Evolutionary conservation across 1,284 basidiomycete genomes (phyloP), one percentile per base, ranked within the genome.

Genomic region (Pisolithus thermaeus): DNA sequence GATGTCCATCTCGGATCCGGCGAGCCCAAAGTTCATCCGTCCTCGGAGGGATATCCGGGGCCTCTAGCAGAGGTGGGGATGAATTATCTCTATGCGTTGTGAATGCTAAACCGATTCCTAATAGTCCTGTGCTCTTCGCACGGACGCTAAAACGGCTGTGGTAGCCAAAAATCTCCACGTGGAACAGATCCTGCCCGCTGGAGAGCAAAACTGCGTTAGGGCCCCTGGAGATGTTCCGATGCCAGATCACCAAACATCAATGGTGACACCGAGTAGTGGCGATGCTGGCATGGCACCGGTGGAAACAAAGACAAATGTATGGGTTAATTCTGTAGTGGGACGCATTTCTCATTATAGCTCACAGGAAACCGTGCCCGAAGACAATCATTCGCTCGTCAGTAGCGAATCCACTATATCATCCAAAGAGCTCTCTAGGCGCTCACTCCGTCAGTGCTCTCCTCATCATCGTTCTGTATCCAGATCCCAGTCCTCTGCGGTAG

Each of bases 1-100:
- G 64, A 63, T 14, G 61, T 63, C 22, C 61, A 63, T 40, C 49
- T 62, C 23, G 58, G 51, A 14, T 50, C 50, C 30, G 22, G 35
- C 14, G 40, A 42, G 28, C 32, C 12, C 12, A 12, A 35, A 14
- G 32, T 32, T 12, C 18, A 22, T 22, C 16, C 27, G 12, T 20
- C 8, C 1, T 7, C 16, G 8, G 32, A 43, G 27, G 48, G 9
- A 25, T 18, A 5, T 8, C 30, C 30, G 7, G 12, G 16, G 14
- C 22, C 20, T 30, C 7, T 9, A 36, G 11, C 14, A 22, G 23
- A 37, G 25, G 16, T 25, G 45, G 41, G n/a, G 20, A 11, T 25
- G 22, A 37, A 16, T 35, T 49, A 20, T 49, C 49, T 41, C 41
- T 11, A 2, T 39, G 22, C 22, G 7, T 20, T 12, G 8, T 8